A percentile compares a stretch with the other conserved stretches of the same genome.
Evolutionary conservation across 1,139 yeast species (phyloP).

Genomic region (Saccharomyces pastorianus): DNA sequence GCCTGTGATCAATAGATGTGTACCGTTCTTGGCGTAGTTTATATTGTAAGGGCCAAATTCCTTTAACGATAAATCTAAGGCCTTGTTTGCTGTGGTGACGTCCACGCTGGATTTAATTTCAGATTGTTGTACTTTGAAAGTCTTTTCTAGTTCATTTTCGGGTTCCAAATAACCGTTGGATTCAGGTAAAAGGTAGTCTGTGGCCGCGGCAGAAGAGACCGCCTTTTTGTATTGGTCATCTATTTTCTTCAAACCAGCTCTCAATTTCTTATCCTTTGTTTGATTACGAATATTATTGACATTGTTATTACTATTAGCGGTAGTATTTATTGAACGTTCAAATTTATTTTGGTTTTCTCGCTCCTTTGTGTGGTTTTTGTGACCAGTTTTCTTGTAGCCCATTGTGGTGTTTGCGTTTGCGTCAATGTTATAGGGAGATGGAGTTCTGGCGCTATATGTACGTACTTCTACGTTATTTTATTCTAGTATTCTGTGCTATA

Average conservation of each 20-base stretch:
- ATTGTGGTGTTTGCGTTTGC: constrained; percentile 5
- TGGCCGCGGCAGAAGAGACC: constrained; percentile 72
- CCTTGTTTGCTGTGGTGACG: constrained; percentile 61
- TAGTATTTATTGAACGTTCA: constrained; percentile 11
- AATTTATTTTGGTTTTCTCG: constrained; percentile 26
- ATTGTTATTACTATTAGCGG: background rate
- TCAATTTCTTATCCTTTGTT: constrained; percentile 51
- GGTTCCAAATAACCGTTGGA: constrained; percentile 82
- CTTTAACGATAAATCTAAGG: constrained; percentile 61
- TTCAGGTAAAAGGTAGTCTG: constrained; percentile 80
- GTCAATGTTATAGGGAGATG: constrained; percentile 2
- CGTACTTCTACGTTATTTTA: background rate
- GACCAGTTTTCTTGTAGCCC: background rate
- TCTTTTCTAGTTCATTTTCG: constrained; percentile 82
- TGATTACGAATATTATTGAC: background rate
- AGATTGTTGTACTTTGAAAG: constrained; percentile 74
- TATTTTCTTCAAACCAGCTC: constrained; percentile 54
- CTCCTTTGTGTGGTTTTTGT: constrained; percentile 4
- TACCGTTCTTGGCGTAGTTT: constrained; percentile 82
- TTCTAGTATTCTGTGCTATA: constrained; percentile 1
- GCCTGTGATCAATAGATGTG: constrained; percentile 78
- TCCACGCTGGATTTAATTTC: constrained; percentile 77
- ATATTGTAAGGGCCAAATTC: constrained; percentile 82
- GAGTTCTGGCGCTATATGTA: background rate
- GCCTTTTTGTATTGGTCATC: constrained; percentile 76